A percentile compares a stretch with the other conserved stretches of the same genome.
These are phyloP conservation scores for Ophiostoma ips DNA, from an alignment of 2,329 filamentous ascomycete species.

Conservation along the genomic window DNA sequence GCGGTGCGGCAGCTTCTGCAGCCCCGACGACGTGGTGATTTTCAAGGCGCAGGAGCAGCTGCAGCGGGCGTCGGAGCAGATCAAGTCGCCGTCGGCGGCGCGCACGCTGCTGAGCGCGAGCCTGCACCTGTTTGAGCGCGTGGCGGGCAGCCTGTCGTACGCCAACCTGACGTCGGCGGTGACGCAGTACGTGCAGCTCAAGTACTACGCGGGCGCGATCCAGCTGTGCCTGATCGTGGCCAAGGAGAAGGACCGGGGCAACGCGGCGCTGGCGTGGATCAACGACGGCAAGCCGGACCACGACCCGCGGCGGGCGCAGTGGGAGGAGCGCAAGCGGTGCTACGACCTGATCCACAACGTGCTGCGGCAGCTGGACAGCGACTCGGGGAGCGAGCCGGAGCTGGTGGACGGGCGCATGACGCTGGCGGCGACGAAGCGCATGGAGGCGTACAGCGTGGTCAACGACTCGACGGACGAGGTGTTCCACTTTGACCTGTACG, in stretches of 20 bases:
- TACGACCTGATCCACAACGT: slow-evolving; percentile 83
- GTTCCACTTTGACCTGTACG: slow-evolving; percentile 92
- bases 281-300: slow-evolving; percentile 62
- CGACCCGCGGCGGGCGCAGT: slow-evolving; percentile 56
- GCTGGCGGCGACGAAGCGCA: slow-evolving; percentile 60
- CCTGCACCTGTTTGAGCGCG: slow-evolving; percentile 73
- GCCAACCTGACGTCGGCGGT: slow-evolving; percentile 69
- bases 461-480: slow-evolving; percentile 81
- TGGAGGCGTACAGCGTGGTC: slow-evolving; percentile 83
- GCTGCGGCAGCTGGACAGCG: slow-evolving; percentile 61
- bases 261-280: slow-evolving; percentile 72
- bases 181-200: slow-evolving; percentile 62
- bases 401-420: slow-evolving; percentile 67
- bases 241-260: slow-evolving; percentile 71
- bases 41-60: slow-evolving; percentile 97
- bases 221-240: slow-evolving; percentile 76
- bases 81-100: slow-evolving; percentile 59
- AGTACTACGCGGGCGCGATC: slow-evolving; percentile 90
- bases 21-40: slow-evolving; percentile 89
- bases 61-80: slow-evolving; percentile 72
- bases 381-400: slow-evolving; percentile 54
- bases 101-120: slow-evolving; percentile 79
- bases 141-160: slow-evolving; percentile 68
- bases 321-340: slow-evolving; percentile 58
- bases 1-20: slow-evolving; percentile 93